Conservation (phyloP, 441 rosid species). For the Syzygium syzygioides region DNA sequence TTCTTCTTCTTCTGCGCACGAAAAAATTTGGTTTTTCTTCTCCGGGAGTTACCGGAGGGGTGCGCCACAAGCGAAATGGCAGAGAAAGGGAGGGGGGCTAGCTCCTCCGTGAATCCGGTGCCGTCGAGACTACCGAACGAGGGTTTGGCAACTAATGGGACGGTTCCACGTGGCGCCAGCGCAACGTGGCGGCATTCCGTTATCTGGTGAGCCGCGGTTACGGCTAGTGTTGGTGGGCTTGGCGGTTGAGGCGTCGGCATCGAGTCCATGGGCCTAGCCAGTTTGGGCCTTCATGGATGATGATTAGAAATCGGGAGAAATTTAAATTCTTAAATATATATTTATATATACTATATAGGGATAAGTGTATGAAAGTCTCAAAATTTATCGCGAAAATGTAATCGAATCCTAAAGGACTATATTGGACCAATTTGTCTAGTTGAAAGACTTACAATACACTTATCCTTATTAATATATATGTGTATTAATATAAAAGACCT, state of each 20-base stretch:
- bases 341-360: too few relatives aligned
- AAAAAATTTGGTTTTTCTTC: neutral
- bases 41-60: neutral
- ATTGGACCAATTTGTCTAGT: too few relatives aligned
- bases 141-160: fast-evolving
- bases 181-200: neutral
- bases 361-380: too few relatives aligned
- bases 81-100: neutral
- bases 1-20: neutral
- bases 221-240: neutral
- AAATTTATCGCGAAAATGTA: too few relatives aligned
- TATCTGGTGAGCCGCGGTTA: neutral
- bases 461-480: too few relatives aligned
- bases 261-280: neutral
- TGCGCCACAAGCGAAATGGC: neutral
- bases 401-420: too few relatives aligned
- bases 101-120: neutral
- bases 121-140: neutral
- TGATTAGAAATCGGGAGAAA: too few relatives aligned
- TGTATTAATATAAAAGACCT: too few relatives aligned
- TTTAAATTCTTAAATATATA: too few relatives aligned
- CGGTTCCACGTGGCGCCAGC: neutral
- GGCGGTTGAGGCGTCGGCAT: neutral
- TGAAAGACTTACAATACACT: too few relatives aligned
- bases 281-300: neutral